Conservation (phyloP, 192 early-diverging fungal genomes). For the Spizellomyces punctatus region DNA sequence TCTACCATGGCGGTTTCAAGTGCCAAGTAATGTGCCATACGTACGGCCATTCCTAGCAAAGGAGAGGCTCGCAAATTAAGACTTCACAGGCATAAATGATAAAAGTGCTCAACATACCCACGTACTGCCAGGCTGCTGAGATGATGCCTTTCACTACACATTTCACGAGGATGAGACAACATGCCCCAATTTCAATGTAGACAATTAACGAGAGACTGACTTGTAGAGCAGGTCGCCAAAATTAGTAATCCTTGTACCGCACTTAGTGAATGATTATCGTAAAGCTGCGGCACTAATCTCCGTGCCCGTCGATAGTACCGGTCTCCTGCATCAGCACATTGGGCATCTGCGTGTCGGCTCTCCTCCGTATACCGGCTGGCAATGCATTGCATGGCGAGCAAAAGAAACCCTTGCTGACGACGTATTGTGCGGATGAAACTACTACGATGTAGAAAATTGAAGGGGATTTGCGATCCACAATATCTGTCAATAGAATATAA, state of each 20-base stretch:
- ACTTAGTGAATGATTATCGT: slow-evolving; percentile 5
- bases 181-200: neutral
- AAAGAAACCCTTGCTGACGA: slow-evolving; percentile 10
- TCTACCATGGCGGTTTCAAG: slow-evolving; percentile 4
- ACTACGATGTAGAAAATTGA: slow-evolving; percentile 11
- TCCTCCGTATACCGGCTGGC: slow-evolving; percentile 2
- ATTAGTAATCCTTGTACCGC: slow-evolving; percentile 22
- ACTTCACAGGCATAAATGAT: neutral
- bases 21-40: slow-evolving; percentile 26
- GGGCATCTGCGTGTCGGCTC: neutral
- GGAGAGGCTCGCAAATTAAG: neutral
- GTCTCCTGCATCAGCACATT: slow-evolving; percentile 7
- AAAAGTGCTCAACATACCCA: neutral
- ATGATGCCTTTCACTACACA: slow-evolving; percentile 9
- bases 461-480: slow-evolving; percentile 13
- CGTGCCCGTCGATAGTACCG: slow-evolving; percentile 9
- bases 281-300: slow-evolving; percentile 6
- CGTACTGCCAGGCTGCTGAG: slow-evolving; percentile 16
- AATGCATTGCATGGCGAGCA: slow-evolving; percentile 24
- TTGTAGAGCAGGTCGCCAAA: slow-evolving; percentile 9
- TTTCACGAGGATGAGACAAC: neutral
- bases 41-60: slow-evolving; percentile 12
- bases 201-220: neutral
- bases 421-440: slow-evolving; percentile 12
- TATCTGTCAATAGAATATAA: slow-evolving; percentile 1